Conservation (phyloP, 345 rosid genomes). For the Syzygium aqueum region DNA sequence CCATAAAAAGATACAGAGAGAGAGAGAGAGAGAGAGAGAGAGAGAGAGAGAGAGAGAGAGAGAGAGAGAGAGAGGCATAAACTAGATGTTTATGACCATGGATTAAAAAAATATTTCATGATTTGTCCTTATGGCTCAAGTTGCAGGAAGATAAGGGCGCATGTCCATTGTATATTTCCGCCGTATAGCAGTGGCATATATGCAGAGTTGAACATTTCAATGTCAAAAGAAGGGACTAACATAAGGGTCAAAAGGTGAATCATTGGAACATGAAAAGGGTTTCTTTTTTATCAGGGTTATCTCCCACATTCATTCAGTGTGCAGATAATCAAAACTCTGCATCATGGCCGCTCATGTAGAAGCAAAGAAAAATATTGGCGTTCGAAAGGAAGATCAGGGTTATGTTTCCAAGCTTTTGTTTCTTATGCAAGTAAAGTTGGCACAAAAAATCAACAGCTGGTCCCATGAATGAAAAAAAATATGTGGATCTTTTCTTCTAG, state of each 20-base stretch:
- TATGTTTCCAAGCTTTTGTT: background rate
- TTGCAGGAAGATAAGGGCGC: background rate
- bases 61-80: background rate
- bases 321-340: background rate
- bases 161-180: background rate
- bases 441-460: background rate
- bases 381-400: background rate
- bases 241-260: background rate
- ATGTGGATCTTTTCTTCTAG: background rate
- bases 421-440: background rate
- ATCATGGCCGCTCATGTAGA: background rate
- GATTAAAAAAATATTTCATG: background rate
- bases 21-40: no score
- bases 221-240: background rate
- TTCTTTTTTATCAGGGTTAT: background rate
- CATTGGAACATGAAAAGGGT: background rate
- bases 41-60: no score
- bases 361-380: background rate
- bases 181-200: background rate
- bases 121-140: background rate
- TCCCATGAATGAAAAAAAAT: background rate
- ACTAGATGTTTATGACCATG: background rate
- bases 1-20: background rate
- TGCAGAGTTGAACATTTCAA: background rate
- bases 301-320: background rate